Conservation (phyloP, 2,329 filamentous ascomycete species). For the Xylariales sp. region DNA sequence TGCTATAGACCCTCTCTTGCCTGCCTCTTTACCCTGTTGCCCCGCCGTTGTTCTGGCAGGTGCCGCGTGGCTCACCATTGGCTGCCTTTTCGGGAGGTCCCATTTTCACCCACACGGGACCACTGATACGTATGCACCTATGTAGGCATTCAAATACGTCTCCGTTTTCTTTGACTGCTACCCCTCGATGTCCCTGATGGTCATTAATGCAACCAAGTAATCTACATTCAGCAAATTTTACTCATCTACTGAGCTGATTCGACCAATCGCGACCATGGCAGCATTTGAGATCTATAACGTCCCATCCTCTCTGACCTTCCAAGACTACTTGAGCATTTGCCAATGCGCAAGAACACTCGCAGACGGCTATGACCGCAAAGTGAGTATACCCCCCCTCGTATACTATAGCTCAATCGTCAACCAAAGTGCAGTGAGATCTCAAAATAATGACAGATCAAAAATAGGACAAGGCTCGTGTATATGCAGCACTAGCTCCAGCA, state of each 20-base stretch:
- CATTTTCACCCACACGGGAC: background rate
- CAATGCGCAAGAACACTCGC: slow-evolving; percentile 2
- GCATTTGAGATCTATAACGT: slow-evolving; percentile 5
- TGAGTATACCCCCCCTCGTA: background rate
- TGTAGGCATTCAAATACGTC: too few relatives aligned
- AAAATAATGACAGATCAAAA: background rate
- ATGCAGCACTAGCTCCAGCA: background rate
- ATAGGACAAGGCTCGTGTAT: slow-evolving; percentile 2
- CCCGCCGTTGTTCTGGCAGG: too few relatives aligned
- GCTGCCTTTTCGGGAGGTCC: slow-evolving; percentile 2
- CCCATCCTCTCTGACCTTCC: background rate
- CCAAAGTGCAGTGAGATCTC: background rate
- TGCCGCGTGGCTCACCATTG: too few relatives aligned
- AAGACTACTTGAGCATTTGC: background rate
- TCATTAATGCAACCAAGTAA: too few relatives aligned
- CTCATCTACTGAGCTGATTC: background rate
- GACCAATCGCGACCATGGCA: background rate
- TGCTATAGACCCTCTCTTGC: too few relatives aligned
- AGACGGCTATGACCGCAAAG: slow-evolving; percentile 8
- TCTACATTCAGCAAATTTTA: background rate
- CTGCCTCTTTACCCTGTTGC: too few relatives aligned
- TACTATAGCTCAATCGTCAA: background rate
- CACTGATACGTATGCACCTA: background rate
- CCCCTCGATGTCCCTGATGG: too few relatives aligned
- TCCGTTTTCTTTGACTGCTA: too few relatives aligned